Base-by-base conservation (phyloP, 2,329 filamentous ascomycete species). In the Diplodia scrobiculata region DNA sequence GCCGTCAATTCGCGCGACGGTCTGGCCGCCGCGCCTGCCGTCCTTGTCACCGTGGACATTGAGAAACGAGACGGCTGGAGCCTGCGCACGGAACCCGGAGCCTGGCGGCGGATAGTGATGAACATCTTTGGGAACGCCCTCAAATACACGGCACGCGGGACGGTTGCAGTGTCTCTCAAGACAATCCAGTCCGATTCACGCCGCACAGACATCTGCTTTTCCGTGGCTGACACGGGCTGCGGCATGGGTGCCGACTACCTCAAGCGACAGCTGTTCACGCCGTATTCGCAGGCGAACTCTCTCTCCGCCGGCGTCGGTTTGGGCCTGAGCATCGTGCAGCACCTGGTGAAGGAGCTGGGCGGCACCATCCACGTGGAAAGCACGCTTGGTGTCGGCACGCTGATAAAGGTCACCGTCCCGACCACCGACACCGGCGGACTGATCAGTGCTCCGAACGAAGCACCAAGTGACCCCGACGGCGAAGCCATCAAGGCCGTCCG, bases 121-220 rank as follows among this genome's bases (percentile, higher is more conserved):
- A 88, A 88, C 66, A 70, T 88, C 0, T 84, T 87, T 51, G 84
- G 84, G 10, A 88, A 88, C 70, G 82, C 86, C 0, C 78, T 88
- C 70, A 89, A 88, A 71, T 89, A 87, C 67, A 88, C 85, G 0
- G 14, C 29, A 2, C 5, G 21, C 13, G 60, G 60, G 5, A 47
- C 53, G 13, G 11, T 63, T 17, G 13, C 2, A 4, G 41, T 53
- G 14, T 38, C 60, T 6, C 48, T 64, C 11, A 21, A 5, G 6
- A 27, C 47, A 1, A 25, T 17, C 34, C 3, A 14, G 48, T 25
- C 25, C 25, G 25, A 25, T 25, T 36, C 25, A 14, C 17, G 27
- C n/a, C 36, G 36, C 36, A 53, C 29, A 1, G 19, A 53, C 32
- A 21, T 53, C 69, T 71, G 2, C 71, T 76, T 74, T 25, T 75